Conservation (phyloP, 1,139 yeast genomes). For the Pichia sp. region DNA sequence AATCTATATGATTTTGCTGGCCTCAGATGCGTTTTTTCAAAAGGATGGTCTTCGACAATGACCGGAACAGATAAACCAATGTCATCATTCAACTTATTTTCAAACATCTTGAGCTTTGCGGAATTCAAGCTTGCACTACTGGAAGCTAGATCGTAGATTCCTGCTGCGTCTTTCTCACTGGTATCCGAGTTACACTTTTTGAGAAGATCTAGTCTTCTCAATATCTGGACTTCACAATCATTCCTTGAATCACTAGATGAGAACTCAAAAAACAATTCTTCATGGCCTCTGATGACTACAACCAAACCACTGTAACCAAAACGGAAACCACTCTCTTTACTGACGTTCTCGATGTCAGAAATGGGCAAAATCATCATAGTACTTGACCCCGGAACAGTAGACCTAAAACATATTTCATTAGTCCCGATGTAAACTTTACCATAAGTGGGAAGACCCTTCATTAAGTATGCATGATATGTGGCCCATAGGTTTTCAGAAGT, state of each 20-base stretch:
- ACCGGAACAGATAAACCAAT: constrained; percentile 62
- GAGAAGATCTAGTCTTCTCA: constrained; percentile 40
- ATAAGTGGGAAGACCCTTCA: constrained; percentile 65
- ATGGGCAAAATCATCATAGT: constrained; percentile 84
- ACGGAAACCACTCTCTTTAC: constrained; percentile 57
- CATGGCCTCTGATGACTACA: constrained; percentile 63
- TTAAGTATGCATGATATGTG: constrained; percentile 65
- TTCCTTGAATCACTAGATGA: constrained; percentile 59
- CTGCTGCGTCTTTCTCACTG: constrained; percentile 10
- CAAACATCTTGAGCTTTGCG: constrained; percentile 56
- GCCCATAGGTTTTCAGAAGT: constrained; percentile 49
- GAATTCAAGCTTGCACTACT: constrained; percentile 27
- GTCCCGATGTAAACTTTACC: constrained; percentile 76
- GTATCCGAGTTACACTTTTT: constrained; percentile 15
- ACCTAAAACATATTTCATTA: constrained; percentile 64
- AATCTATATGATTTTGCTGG: constrained; percentile 52
- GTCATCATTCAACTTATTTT: constrained; percentile 50
- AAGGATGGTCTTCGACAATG: constrained; percentile 57
- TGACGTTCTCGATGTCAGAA: constrained; percentile 59
- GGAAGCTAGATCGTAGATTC: constrained; percentile 17
- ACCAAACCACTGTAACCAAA: constrained; percentile 63
- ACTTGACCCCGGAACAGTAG: constrained; percentile 69
- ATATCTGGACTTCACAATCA: constrained; percentile 56
- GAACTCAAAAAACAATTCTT: constrained; percentile 71
- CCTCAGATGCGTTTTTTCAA: constrained; percentile 40